Evolutionary conservation across 768 basidiomycete species (phyloP).

Genomic region (Hericium erinaceus): DNA sequence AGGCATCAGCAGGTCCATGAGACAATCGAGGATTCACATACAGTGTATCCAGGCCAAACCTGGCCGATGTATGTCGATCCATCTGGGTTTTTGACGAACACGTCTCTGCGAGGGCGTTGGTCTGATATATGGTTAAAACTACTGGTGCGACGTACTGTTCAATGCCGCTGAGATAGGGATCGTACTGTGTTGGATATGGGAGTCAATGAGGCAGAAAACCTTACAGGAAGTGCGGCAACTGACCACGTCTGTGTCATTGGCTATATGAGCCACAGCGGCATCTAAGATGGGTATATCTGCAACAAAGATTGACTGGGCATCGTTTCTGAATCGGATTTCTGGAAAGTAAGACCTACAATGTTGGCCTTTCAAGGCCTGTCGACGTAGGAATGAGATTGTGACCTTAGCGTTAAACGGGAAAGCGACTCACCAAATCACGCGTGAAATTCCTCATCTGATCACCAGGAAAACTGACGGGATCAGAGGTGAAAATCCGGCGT

Average conservation of each 20-base stretch:
- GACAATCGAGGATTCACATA: conserved; percentile 10
- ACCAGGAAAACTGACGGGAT: conserved; percentile 52
- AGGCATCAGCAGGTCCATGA: no score
- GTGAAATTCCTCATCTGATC: conserved; percentile 48
- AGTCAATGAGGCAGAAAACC: not conserved
- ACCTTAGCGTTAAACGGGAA: not conserved
- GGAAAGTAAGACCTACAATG: conserved; percentile 26
- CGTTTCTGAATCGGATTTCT: not conserved
- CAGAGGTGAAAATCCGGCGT: conserved; percentile 58
- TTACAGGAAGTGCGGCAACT: conserved; percentile 17
- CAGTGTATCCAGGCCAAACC: conserved; percentile 74
- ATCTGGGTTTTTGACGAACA: conserved; percentile 70
- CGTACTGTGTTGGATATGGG: conserved; percentile 35
- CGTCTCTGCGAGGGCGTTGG: conserved; percentile 31
- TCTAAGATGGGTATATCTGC: conserved; percentile 66
- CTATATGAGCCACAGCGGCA: conserved; percentile 46
- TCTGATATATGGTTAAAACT: not conserved
- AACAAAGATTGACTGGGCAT: not conserved
- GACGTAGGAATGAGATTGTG: not conserved
- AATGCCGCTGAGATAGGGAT: conserved; percentile 54
- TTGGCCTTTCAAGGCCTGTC: conserved; percentile 36
- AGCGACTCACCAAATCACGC: conserved; percentile 38
- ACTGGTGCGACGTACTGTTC: conserved; percentile 35
- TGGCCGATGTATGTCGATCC: conserved; percentile 63
- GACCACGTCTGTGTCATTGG: conserved; percentile 55